Evolutionary conservation across 768 basidiomycete genomes (phyloP).

Genomic region (Asterophora lycoperdoides): DNA sequence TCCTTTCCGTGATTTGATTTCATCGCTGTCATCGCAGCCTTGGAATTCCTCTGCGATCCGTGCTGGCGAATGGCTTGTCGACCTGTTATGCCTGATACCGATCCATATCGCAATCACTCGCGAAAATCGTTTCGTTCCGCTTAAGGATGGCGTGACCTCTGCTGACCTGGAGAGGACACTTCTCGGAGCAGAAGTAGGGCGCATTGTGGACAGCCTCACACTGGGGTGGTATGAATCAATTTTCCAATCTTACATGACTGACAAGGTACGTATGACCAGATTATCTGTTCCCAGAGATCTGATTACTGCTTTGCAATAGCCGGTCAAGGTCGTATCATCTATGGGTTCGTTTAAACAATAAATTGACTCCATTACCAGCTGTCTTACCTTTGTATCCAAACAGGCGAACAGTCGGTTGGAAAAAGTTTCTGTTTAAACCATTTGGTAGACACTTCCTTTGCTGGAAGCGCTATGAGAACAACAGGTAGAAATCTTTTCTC

Average conservation of each 20-base stretch:
- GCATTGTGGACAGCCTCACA: conserved; percentile 51
- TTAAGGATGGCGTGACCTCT: conserved; percentile 52
- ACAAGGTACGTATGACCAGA: conserved; percentile 34
- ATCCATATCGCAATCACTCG: conserved; percentile 58
- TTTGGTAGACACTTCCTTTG: conserved; percentile 60
- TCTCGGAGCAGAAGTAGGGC: conserved; percentile 54
- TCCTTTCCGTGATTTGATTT: conserved; percentile 24
- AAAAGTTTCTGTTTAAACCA: conserved; percentile 60
- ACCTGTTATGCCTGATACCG: conserved; percentile 57
- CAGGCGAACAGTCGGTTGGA: conserved; percentile 61
- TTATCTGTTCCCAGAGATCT: not conserved
- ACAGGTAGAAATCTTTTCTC: conserved; percentile 30
- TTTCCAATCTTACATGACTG: conserved; percentile 58
- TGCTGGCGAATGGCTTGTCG: conserved; percentile 59
- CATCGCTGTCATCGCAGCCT: conserved; percentile 9
- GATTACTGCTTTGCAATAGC: conserved; percentile 28
- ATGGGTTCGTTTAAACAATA: conserved; percentile 41
- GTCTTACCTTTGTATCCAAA: not conserved
- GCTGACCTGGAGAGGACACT: conserved; percentile 46
- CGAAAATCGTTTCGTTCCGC: conserved; percentile 57
- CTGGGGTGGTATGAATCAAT: conserved; percentile 66
- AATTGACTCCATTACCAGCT: not conserved
- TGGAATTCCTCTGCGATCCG: conserved; percentile 36
- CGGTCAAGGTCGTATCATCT: conserved; percentile 61
- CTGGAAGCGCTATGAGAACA: conserved; percentile 63